Evolutionary conservation across 2,329 filamentous ascomycete species (phyloP).

Genomic region (Rutstroemia sp.): DNA sequence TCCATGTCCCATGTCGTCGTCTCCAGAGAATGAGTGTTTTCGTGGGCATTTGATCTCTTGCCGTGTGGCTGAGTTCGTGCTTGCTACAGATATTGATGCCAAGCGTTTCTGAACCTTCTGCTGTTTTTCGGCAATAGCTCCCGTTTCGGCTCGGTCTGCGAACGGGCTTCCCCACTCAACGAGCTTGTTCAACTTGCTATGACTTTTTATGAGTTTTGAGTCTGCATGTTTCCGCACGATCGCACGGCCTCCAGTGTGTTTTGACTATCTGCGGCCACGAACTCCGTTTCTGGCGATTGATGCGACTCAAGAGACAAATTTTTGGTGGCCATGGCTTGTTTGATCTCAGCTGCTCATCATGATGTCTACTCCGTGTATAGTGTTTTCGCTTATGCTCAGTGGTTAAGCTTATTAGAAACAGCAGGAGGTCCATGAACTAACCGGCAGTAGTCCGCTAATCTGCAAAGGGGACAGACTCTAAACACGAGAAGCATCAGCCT

Average conservation of each 20-base stretch:
- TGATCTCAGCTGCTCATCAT: background rate
- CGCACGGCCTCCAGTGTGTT: background rate
- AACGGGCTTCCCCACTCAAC: background rate
- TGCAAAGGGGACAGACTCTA: background rate
- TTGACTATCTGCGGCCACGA: background rate
- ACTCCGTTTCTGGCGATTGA: background rate
- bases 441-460: background rate
- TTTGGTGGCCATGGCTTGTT: background rate
- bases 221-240: background rate
- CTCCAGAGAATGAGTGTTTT: background rate
- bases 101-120: constrained; percentile 1
- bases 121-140: background rate
- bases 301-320: background rate
- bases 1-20: background rate
- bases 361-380: constrained; percentile 1
- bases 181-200: background rate
- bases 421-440: background rate
- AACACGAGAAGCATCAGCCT: constrained; percentile 7
- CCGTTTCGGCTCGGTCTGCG: background rate
- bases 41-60: background rate
- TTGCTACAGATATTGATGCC: background rate
- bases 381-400: background rate
- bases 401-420: background rate
- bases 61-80: background rate
- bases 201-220: background rate